Evolutionary conservation across 176 grass and related monocot genomes (phyloP).

Genomic region (Oryza longistaminata): DNA sequence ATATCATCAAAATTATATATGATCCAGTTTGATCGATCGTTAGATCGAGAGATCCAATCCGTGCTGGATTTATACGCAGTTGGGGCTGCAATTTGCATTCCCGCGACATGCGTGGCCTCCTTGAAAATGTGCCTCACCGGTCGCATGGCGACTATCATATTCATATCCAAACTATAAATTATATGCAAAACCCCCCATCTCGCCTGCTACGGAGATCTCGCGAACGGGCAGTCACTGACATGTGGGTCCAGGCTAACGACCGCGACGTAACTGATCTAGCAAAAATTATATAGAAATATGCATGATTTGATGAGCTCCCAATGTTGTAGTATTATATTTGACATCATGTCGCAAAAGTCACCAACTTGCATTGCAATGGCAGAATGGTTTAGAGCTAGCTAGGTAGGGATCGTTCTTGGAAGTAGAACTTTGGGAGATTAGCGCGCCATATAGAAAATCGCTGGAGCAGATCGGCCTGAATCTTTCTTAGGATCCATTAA

Average conservation of each 20-base stretch:
- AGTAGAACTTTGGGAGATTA: not conserved
- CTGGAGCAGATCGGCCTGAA: conserved; percentile 37
- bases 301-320: not conserved
- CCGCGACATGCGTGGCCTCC: conserved; percentile 37
- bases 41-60: not conserved
- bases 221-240: not conserved
- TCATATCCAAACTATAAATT: no score
- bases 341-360: not conserved
- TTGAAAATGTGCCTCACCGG: conserved; percentile 15
- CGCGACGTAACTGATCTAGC: no score
- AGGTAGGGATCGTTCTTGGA: conserved; percentile 45
- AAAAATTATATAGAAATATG: no score
- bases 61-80: not conserved
- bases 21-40: not conserved
- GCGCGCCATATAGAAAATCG: conserved; percentile 26
- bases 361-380: not conserved
- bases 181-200: not conserved
- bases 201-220: not conserved
- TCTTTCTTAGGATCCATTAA: conserved; percentile 41
- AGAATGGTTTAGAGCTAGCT: not conserved
- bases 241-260: not conserved
- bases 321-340: conserved; percentile 6
- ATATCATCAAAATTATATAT: not conserved
- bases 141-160: conserved; percentile 26
- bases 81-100: not conserved